A percentile compares a stretch with the other conserved stretches of the same genome.
These are phyloP conservation scores for Colletotrichum sansevieriae DNA, from an alignment of 2,329 filamentous ascomycete species.

Conservation along the genomic window DNA sequence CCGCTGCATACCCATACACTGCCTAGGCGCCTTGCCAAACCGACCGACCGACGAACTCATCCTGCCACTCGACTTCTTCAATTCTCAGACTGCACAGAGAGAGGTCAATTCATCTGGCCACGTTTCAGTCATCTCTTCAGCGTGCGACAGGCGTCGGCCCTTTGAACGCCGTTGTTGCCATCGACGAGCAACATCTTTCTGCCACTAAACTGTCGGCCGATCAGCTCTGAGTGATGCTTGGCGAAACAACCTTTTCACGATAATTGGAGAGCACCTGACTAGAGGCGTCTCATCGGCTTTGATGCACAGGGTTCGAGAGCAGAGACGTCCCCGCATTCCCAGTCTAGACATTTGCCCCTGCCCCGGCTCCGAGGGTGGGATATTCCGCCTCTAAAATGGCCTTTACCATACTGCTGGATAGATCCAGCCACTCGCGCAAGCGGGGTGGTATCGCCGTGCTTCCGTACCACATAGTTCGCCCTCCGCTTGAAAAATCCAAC, in stretches of 20 bases:
- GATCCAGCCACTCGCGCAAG: slow-evolving; percentile 36
- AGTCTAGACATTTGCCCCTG: neutral
- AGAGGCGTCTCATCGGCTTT: neutral
- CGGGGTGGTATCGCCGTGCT: slow-evolving; percentile 22
- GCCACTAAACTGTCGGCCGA: slow-evolving; percentile 1
- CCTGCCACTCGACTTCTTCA: slow-evolving; percentile 4
- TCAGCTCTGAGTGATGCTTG: neutral
- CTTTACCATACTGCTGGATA: slow-evolving; percentile 35
- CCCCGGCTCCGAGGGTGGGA: neutral
- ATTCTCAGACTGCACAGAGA: slow-evolving; percentile 1
- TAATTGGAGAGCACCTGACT: slow-evolving; percentile 5
- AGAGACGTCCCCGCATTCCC: neutral
- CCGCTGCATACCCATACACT: neutral
- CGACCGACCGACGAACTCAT: neutral
- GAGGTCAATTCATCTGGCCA: slow-evolving; percentile 13
- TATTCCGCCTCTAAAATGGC: slow-evolving; percentile 30
- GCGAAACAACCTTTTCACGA: neutral
- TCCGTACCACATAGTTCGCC: slow-evolving; percentile 28
- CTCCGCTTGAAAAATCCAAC: slow-evolving; percentile 1
- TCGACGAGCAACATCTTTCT: neutral
- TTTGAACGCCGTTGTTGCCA: neutral
- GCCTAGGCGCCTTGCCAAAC: slow-evolving; percentile 4
- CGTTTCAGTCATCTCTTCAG: slow-evolving; percentile 16
- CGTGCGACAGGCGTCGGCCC: neutral
- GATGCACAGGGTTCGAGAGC: neutral